Percentiles rank a stretch among this genome's conserved stretches.
phyloP scores from a whole-genome alignment of 352 stramenopile genomes.

The Phytopythium mirpurense region DNA sequence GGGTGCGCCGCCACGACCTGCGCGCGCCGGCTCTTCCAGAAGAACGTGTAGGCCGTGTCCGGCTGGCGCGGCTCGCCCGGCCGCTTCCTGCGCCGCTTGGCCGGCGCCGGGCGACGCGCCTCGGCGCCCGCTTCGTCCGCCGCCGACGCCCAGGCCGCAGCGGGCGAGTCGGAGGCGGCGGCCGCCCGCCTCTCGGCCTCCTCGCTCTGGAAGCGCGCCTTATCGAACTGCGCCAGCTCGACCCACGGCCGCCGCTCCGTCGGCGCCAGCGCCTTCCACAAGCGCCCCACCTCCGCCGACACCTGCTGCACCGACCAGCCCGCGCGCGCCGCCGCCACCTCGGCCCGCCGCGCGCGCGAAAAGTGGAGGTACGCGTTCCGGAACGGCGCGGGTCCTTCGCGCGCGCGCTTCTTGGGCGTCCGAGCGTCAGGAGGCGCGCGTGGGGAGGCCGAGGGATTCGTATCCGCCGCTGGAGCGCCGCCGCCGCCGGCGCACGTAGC shows the following conservation, averaged over 20 bases:
- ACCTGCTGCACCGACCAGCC: constrained; percentile 45
- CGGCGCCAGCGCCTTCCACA: constrained; percentile 41
- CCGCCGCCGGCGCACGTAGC: too few species aligned
- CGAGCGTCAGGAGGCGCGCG: too few species aligned
- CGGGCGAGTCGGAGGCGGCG: too few species aligned
- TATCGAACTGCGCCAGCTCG: constrained; percentile 58
- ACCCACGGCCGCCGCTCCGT: constrained; percentile 41
- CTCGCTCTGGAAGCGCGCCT: constrained; percentile 38
- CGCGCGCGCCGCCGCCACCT: constrained; percentile 23
- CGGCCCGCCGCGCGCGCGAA: constrained; percentile 22
- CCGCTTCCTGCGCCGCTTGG: constrained; percentile 35
- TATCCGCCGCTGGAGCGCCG: too few species aligned
- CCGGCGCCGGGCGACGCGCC: too few species aligned
- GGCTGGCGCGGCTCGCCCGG: constrained; percentile 39
- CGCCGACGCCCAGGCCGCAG: too few species aligned
- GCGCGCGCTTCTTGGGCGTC: constrained; percentile 6
- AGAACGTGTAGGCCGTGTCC: constrained; percentile 64
- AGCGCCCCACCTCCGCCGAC: constrained; percentile 37
- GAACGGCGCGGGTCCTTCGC: constrained; percentile 14
- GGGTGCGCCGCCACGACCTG: constrained; percentile 39
- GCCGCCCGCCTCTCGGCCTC: constrained; percentile 16
- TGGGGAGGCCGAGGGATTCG: too few species aligned
- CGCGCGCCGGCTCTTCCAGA: constrained; percentile 41
- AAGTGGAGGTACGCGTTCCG: constrained; percentile 57
- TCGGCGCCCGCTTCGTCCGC: constrained; percentile 9